Conservation (phyloP, 177 flowering plant genomes). For the Vitis hybrid region DNA sequence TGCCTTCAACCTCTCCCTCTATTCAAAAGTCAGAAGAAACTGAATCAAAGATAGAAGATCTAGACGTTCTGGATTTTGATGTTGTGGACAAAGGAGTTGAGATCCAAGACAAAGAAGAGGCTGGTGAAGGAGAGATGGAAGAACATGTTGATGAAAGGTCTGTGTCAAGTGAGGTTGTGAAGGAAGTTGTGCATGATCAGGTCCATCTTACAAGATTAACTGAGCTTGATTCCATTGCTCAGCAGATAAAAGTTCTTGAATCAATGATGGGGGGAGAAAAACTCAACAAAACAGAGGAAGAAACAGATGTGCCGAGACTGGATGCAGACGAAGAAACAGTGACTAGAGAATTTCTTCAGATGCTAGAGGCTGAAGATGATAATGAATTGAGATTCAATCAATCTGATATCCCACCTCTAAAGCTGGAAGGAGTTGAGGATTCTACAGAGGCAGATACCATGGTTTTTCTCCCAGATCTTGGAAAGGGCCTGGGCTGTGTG, state of each 20-base stretch:
- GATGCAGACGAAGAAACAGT: constrained; percentile 91
- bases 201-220: constrained; percentile 49
- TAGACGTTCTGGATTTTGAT: constrained; percentile 77
- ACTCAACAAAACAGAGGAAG: constrained; percentile 39
- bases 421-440: constrained; percentile 33
- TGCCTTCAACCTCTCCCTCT: constrained; percentile 28
- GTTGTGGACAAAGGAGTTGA: constrained; percentile 92
- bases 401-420: constrained; percentile 24
- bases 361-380: constrained; percentile 72
- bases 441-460: constrained; percentile 32
- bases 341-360: constrained; percentile 81
- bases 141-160: constrained; percentile 37
- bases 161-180: constrained; percentile 66
- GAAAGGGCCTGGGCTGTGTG: constrained; percentile 78
- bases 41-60: constrained; percentile 48
- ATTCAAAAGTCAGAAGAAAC: constrained; percentile 41
- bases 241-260: constrained; percentile 91
- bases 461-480: constrained; percentile 71
- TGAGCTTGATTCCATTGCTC: constrained; percentile 84
- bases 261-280: constrained; percentile 62
- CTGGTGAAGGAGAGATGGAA: constrained; percentile 39
- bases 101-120: constrained; percentile 40
- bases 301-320: constrained; percentile 49
- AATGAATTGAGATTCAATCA: constrained; percentile 20
- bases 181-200: constrained; percentile 73